Evolutionary conservation across 2,329 filamentous ascomycete genomes (phyloP).

Genomic region (Aspergillus uvarum): DNA sequence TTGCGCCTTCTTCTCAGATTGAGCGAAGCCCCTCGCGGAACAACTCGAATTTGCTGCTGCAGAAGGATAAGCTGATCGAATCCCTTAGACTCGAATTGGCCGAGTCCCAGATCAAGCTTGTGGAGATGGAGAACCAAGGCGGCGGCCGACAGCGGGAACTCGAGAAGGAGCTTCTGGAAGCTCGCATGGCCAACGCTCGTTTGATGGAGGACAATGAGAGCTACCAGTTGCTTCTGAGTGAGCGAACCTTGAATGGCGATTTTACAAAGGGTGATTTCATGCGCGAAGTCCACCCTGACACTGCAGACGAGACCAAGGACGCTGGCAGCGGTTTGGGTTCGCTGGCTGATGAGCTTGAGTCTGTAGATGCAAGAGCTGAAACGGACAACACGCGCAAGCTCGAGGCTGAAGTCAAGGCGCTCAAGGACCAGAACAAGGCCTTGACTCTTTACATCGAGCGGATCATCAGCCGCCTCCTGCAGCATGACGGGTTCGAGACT

Average conservation of each 20-base stretch:
- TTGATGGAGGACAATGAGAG: conserved; percentile 99
- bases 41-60: conserved; percentile 83
- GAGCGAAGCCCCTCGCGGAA: conserved; percentile 86
- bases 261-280: conserved; percentile 81
- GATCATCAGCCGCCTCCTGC: conserved; percentile 91
- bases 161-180: conserved; percentile 86
- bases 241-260: conserved; percentile 93
- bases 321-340: conserved; percentile 49
- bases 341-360: conserved; percentile 85
- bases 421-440: conserved; percentile 95
- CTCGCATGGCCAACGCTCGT: conserved; percentile 91
- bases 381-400: conserved; percentile 65
- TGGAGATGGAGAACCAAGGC: conserved; percentile 90
- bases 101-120: conserved; percentile 90
- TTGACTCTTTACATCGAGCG: conserved; percentile 98
- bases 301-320: conserved; percentile 46
- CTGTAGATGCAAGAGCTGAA: conserved; percentile 61
- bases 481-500: conserved; percentile 92
- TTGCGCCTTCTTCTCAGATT: conserved; percentile 80
- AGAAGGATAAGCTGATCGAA: conserved; percentile 97
- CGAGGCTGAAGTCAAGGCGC: conserved; percentile 73
- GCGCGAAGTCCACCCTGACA: conserved; percentile 48
- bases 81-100: conserved; percentile 87
- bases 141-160: conserved; percentile 84
- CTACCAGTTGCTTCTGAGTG: conserved; percentile 90